Base-by-base conservation (phyloP, 306 rosid species). In the Canavalia ensiformis region DNA sequence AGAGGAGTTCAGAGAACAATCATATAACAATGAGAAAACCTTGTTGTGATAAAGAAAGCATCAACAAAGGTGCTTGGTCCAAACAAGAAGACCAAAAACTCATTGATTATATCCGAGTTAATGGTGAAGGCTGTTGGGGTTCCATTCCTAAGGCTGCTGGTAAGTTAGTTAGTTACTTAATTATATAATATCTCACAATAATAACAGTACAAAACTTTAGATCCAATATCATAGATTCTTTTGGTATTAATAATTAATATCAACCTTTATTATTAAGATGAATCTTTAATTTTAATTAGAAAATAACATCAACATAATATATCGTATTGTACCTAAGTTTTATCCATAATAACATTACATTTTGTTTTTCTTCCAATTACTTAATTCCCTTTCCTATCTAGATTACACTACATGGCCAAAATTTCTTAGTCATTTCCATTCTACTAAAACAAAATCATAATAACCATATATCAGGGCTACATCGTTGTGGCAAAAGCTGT, bases 401-500 rank as follows among this genome's bases (percentile, higher is more conserved):
- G 33, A 56, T 56, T 25, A 25, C 62, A 56, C 34, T 56, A 56
- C 41, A 37, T 4, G 1, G 8, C 67, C 12, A 30, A 30, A 59
- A 31, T n/a, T 9, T 31, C 1, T 37, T 2, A 37, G 41, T 18
- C 25, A 18, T 18, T 18, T 18, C 25, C 25, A 18, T 18, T 18
- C 25, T 18, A 18, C 25, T 18, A 18, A 18, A 18, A 18, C 25
- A 18, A 18, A 18, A 18, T 18, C 25, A 18, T 18, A 18, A 18
- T 18, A 18, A 18, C 45, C 29, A 46, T 41, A 52, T 52, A 7
- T 74, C 67, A 92, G 94, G 97, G 31, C 68, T 92, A 86, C 83
- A 90, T 46, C 90, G 94, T 29, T 88, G 97, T 74, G 94, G 94
- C 8, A 92, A 92, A 87, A 90, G 97, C 80, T 92, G 97, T 45